Percentiles rank a stretch among this genome's conserved stretches.
These are phyloP conservation scores for Saccharomyces pastorianus DNA, from an alignment of 1,139 yeast genomes.

Conservation along the genomic window DNA sequence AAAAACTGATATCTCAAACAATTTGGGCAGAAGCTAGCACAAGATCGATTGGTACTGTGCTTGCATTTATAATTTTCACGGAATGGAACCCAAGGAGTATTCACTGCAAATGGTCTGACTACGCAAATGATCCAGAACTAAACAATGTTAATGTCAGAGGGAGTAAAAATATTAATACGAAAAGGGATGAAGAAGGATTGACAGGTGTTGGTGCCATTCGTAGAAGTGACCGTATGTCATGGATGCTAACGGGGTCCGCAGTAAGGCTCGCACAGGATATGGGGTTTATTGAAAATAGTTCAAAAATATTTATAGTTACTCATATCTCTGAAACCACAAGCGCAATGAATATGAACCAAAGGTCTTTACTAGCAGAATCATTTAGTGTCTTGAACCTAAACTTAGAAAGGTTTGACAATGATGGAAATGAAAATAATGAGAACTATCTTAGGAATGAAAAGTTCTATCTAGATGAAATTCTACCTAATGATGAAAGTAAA, in stretches of 20 bases:
- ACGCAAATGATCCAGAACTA: slow-evolving; percentile 46
- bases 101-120: slow-evolving; percentile 82
- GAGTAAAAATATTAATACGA: slow-evolving; percentile 4
- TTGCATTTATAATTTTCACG: slow-evolving; percentile 77
- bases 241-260: slow-evolving; percentile 88
- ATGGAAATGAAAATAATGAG: slow-evolving; percentile 32
- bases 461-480: slow-evolving; percentile 19
- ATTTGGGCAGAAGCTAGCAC: slow-evolving; percentile 95
- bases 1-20: slow-evolving; percentile 71
- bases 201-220: slow-evolving; percentile 82
- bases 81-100: slow-evolving; percentile 96
- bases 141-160: slow-evolving; percentile 13
- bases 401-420: slow-evolving; percentile 29
- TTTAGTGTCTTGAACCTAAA: slow-evolving; percentile 47
- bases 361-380: slow-evolving; percentile 62
- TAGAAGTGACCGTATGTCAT: slow-evolving; percentile 82
- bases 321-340: slow-evolving; percentile 75
- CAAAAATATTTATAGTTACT: slow-evolving; percentile 72
- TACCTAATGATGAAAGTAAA: slow-evolving; percentile 28
- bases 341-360: slow-evolving; percentile 61
- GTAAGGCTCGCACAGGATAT: slow-evolving; percentile 81
- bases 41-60: slow-evolving; percentile 75
- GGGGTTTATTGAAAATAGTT: slow-evolving; percentile 67
- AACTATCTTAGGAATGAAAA: slow-evolving; percentile 37
- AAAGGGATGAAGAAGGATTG: slow-evolving; percentile 39